Evolutionary conservation across 1,284 basidiomycete species (phyloP).

Genomic region (Phellinidium pouzarii): DNA sequence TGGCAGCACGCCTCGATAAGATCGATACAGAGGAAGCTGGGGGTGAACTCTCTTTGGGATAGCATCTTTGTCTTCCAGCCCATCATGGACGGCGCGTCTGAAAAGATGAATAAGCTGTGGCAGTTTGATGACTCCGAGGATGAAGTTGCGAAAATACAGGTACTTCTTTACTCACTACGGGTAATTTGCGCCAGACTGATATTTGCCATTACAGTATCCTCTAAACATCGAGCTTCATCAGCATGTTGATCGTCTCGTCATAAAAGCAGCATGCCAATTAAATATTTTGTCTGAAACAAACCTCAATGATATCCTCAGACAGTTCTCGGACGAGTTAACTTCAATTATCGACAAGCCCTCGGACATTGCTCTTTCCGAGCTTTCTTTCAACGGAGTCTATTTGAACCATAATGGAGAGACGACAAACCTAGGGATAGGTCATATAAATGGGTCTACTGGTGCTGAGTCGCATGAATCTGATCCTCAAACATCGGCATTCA

Average conservation of each 20-base stretch:
- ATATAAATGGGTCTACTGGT: not conserved
- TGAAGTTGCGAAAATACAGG: conserved; percentile 37
- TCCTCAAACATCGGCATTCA: conserved; percentile 15
- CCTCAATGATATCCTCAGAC: conserved; percentile 25
- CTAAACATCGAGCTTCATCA: conserved; percentile 41
- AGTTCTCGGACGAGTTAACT: conserved; percentile 27
- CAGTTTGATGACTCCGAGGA: conserved; percentile 28
- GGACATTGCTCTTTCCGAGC: not conserved
- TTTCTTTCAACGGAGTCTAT: not conserved
- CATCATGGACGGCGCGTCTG: conserved; percentile 21
- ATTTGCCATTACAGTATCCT: conserved; percentile 32
- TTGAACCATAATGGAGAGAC: no score
- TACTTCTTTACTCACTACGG: conserved; percentile 18
- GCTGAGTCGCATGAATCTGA: not conserved
- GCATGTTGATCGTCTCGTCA: conserved; percentile 26
- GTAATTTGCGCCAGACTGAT: not conserved
- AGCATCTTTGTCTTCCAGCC: conserved; percentile 42
- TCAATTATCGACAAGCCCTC: conserved; percentile 26
- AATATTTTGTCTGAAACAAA: conserved; percentile 26
- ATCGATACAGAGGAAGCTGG: conserved; percentile 34
- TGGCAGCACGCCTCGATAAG: conserved; percentile 46
- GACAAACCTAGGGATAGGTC: not conserved
- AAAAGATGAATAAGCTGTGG: conserved; percentile 31
- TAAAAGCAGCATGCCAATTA: conserved; percentile 33
- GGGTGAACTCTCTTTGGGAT: conserved; percentile 33